Percentiles rank a stretch among this genome's conserved stretches.
These are phyloP conservation scores for Hypoxylon sp. DNA, from an alignment of 2,329 filamentous ascomycete genomes.

Conservation along the genomic window DNA sequence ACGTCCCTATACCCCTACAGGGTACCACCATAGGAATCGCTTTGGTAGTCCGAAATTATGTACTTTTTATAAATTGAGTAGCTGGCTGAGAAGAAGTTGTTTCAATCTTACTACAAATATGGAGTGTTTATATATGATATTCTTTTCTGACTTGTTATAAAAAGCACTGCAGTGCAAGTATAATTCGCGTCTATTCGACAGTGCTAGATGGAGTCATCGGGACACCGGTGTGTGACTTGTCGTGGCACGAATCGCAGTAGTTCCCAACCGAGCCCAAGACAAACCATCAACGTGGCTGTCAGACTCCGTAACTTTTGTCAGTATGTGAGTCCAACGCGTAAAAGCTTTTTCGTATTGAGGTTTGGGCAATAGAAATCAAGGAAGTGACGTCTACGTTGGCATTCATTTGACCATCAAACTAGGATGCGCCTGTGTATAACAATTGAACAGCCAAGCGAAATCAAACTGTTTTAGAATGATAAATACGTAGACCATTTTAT, in stretches of 20 bases:
- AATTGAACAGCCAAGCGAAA: conserved; percentile 1
- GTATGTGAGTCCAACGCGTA: conserved; percentile 14
- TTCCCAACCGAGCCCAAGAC: conserved; percentile 25
- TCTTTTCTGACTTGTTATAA: conserved; percentile 23
- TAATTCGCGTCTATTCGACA: conserved; percentile 22
- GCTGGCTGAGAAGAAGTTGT: too few relatives aligned
- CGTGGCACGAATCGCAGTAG: conserved; percentile 38
- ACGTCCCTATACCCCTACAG: too few relatives aligned
- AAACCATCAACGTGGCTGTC: conserved; percentile 38
- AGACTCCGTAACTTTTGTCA: conserved; percentile 19
- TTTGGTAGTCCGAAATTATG: too few relatives aligned
- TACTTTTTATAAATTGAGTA: too few relatives aligned
- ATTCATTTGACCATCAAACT: conserved; percentile 11
- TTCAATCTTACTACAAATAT: neutral
- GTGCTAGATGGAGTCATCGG: conserved; percentile 17
- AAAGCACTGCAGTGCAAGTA: conserved; percentile 33
- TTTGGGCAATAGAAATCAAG: conserved; percentile 22
- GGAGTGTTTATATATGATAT: conserved; percentile 14
- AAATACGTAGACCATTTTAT: conserved; percentile 13
- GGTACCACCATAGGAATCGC: too few relatives aligned
- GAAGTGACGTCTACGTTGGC: conserved; percentile 29
- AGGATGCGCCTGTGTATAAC: conserved; percentile 11
- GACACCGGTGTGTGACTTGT: conserved; percentile 33
- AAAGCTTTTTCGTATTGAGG: conserved; percentile 13
- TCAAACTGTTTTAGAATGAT: conserved; percentile 1